Conservation (phyloP, 768 basidiomycete species). For the Amanita brunnescens region DNA sequence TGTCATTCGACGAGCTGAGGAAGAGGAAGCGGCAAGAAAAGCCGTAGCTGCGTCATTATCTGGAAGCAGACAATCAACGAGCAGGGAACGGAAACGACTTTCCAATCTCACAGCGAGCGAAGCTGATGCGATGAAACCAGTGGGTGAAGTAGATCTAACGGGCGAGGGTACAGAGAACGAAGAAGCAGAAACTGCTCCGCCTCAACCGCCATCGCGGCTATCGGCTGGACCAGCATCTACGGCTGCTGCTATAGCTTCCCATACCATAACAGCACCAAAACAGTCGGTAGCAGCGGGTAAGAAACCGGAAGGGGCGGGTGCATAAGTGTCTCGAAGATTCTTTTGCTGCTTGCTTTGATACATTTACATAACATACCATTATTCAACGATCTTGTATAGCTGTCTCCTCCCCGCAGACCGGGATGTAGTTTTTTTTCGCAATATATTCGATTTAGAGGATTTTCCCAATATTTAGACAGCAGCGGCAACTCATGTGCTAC, state of each 20-base stretch:
- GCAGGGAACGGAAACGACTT: constrained; percentile 21
- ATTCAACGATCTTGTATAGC: constrained; percentile 1
- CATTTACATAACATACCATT: constrained; percentile 4
- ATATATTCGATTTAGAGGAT: neutral
- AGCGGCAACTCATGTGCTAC: neutral
- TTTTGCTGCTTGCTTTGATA: constrained; percentile 5
- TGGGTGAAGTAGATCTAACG: constrained; percentile 39
- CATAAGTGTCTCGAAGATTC: neutral
- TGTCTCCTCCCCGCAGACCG: neutral
- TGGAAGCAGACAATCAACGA: constrained; percentile 24
- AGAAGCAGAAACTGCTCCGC: neutral
- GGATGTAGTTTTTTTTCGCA: constrained; percentile 1
- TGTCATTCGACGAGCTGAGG: constrained; percentile 57
- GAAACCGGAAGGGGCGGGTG: neutral
- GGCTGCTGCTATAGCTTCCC: constrained; percentile 5
- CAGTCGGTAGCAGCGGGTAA: neutral
- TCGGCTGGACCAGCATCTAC: constrained; percentile 23
- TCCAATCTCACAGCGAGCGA: constrained; percentile 32
- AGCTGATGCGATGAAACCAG: constrained; percentile 64
- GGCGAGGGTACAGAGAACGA: constrained; percentile 8
- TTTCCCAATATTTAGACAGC: no score
- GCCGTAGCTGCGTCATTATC: constrained; percentile 37
- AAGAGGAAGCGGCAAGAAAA: constrained; percentile 32
- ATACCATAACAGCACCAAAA: neutral
- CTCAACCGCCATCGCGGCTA: constrained; percentile 22